phyloP scores from a whole-genome alignment of 2,329 filamentous ascomycete species.

The Boeremia exigua region DNA sequence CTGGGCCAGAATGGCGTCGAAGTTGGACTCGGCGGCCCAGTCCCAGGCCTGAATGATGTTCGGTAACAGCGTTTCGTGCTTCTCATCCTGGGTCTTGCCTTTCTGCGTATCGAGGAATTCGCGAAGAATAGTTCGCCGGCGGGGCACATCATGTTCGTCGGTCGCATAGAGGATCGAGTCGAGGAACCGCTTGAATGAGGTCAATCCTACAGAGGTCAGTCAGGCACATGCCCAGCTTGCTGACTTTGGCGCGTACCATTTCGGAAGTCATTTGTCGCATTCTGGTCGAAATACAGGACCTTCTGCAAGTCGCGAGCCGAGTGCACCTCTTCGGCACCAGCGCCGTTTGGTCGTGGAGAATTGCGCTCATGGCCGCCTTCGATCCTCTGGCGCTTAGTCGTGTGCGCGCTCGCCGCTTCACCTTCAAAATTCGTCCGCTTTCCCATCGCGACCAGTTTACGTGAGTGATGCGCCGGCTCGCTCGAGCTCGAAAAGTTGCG shows the following conservation, averaged over 20 bases:
- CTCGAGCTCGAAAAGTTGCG: slow-evolving; percentile 15
- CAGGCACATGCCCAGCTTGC: not conserved
- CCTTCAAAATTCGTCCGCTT: slow-evolving; percentile 45
- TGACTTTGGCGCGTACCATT: slow-evolving; percentile 28
- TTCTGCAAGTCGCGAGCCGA: slow-evolving; percentile 45
- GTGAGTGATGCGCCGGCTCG: slow-evolving; percentile 9
- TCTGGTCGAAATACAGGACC: slow-evolving; percentile 47
- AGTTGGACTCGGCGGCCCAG: slow-evolving; percentile 78
- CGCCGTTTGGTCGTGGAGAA: slow-evolving; percentile 27
- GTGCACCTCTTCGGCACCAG: slow-evolving; percentile 38
- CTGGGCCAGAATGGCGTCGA: slow-evolving; percentile 80
- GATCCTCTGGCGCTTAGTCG: slow-evolving; percentile 42
- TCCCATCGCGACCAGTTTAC: slow-evolving; percentile 28
- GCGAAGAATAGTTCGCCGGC: slow-evolving; percentile 65
- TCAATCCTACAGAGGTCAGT: slow-evolving; percentile 59
- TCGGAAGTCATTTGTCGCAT: slow-evolving; percentile 36
- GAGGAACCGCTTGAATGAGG: slow-evolving; percentile 73
- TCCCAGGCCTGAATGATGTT: slow-evolving; percentile 90
- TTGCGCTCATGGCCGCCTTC: slow-evolving; percentile 35
- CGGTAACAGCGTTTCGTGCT: slow-evolving; percentile 69
- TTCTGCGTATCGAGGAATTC: slow-evolving; percentile 71
- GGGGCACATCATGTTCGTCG: slow-evolving; percentile 55
- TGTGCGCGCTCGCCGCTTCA: slow-evolving; percentile 31
- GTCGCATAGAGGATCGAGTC: slow-evolving; percentile 66
- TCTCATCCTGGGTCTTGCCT: slow-evolving; percentile 57